Base-by-base conservation (phyloP, 495 filamentous ascomycete genomes). In the Daldinia childiae region DNA sequence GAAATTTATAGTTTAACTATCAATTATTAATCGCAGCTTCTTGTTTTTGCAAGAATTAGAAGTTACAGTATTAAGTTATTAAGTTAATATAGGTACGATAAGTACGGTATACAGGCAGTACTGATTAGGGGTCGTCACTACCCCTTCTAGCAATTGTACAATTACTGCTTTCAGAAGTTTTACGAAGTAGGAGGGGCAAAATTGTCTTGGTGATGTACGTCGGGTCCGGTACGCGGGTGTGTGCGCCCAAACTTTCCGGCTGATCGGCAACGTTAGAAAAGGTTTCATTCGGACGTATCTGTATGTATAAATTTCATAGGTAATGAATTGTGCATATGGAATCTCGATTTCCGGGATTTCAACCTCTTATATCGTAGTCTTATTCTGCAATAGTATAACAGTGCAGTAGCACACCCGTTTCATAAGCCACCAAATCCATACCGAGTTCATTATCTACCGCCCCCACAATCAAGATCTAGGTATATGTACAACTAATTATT, bases 141-240 rank as follows among this genome's bases (percentile, higher is more conserved):
- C 54, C 58, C 57, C 43, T 48, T 62, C 59, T 17, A 62, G 56
- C 19, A 36, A 30, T 39, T n/a, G 45, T 41, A 24, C 15, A 30
- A 17, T 54, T 54, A 29, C 50, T 54, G 12, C 27, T 54, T 54
- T 54, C 50, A 54, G 50, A 14, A 48, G 43, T 48, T 24, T 48
- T 48, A 36, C 34, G 34, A 36, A 36, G 12, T 36, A 54, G 48
- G 68, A 71, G 68, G 68, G 68, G 68, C 68, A 66, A 71, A 62
- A 55, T 55, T 51, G 66, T 58, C 59, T 63, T 69, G 66, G 65
- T 56, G 51, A 36, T 61, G 50, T 58, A 58, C 9, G 38, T 45
- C n/a, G 50, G 50, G 36, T 34, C 21, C 55, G 61, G 55, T 64
- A 51, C 50, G 61, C 63, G 19, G 43, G 43, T 9, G 19, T 48